Base-by-base conservation (phyloP, 306 rosid genomes). In the Corylus avellana region DNA sequence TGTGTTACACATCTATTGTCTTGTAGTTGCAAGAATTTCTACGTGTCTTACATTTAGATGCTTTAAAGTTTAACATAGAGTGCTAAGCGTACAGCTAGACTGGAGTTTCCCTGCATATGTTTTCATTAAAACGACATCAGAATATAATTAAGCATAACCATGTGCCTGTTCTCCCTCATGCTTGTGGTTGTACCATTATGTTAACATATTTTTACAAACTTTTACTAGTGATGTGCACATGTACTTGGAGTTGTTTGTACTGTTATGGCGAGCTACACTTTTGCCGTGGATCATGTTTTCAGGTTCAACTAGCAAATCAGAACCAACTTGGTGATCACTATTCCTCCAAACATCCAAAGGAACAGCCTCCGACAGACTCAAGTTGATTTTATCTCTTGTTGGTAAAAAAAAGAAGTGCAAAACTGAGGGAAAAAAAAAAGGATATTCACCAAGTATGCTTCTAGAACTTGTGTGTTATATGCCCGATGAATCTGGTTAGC, bases 321-420 rank as follows among this genome's bases (percentile, higher is more conserved):
- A 94, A 94, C 73, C 98, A 94, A 59, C 91, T 94, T 32, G 77
- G 50, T 46, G 98, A 91, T 87, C 98, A 94, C 78, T 94, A 91
- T 84, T 75, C 74, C 70, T 88, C 98, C 78, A 94, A 94, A 89
- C 98, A 94, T 88, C 98, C 98, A n/a, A 94, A 90, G 86, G 97
- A 92, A 86, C 85, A 87, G 71, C 93, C 95, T 64, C 97, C 97
- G 7, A 46, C 87, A 16, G 92, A 90, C 35, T 81, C 97, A 55
- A 85, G 90, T 84, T 89, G 86, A 85, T 54, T n/a, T 51, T 25
- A 39, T 70, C 51, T 76, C 73, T 74, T 42, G 37, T 58, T 1
- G 37, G 80, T 29, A 79, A 67, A 69, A 70, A 47, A 62, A 78
- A 64, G 62, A 58, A 58, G 73, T 56, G 54, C 44, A 51, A 53